Conservation (phyloP, 805 yeast genomes). For the Wickerhamomyces sydowiorum region DNA sequence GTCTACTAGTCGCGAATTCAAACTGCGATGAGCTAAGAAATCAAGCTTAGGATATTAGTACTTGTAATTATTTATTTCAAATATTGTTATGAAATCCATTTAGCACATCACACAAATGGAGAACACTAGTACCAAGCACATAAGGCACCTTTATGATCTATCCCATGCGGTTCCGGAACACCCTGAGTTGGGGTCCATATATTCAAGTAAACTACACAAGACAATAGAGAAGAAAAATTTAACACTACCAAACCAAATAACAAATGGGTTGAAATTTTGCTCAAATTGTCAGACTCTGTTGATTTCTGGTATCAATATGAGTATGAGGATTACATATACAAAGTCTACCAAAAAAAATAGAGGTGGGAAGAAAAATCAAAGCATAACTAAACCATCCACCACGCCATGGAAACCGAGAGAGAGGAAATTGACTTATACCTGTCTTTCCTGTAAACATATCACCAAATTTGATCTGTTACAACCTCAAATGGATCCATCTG, state of each 20-base stretch:
- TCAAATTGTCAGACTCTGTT: constrained; percentile 23
- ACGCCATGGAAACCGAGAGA: constrained; percentile 10
- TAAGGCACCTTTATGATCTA: constrained; percentile 12
- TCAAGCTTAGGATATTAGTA: too few species aligned
- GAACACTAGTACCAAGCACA: constrained; percentile 2
- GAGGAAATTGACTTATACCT: constrained; percentile 19
- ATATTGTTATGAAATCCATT: too few species aligned
- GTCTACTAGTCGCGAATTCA: too few species aligned
- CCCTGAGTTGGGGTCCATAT: constrained; percentile 13
- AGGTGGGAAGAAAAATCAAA: not conserved
- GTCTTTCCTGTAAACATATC: constrained; percentile 22
- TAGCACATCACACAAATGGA: not conserved
- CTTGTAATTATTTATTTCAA: too few species aligned
- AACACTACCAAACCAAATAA: constrained; percentile 16
- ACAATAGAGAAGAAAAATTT: constrained; percentile 23
- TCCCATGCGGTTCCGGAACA: constrained; percentile 9
- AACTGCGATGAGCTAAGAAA: too few species aligned
- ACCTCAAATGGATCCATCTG: constrained; percentile 5
- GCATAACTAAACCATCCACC: not conserved
- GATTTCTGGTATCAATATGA: constrained; percentile 24
- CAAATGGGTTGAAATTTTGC: constrained; percentile 23
- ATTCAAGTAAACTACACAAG: constrained; percentile 25
- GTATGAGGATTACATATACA: constrained; percentile 16
- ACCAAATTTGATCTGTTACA: constrained; percentile 11
- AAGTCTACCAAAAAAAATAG: constrained; percentile 6